These are phyloP conservation scores for Fusarium sambucinum DNA, from an alignment of 2,329 filamentous ascomycete genomes.

Conservation along the genomic window DNA sequence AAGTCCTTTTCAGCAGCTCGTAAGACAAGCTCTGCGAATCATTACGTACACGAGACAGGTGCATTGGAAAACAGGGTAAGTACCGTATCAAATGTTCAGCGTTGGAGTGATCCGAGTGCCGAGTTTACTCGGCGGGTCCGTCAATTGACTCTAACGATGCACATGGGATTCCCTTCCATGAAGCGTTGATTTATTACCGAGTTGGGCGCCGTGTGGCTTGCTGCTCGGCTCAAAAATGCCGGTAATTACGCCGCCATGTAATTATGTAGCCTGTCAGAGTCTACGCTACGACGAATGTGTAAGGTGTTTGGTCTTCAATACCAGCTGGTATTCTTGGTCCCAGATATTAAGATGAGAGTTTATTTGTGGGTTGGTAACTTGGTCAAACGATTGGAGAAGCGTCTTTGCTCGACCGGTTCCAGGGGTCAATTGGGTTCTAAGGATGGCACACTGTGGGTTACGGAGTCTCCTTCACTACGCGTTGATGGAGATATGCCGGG, in stretches of 20 bases:
- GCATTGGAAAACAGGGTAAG: background rate
- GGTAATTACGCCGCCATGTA: constrained; percentile 1
- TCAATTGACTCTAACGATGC: constrained; percentile 12
- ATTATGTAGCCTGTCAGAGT: constrained; percentile 3
- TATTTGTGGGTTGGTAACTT: background rate
- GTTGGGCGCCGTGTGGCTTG: constrained; percentile 24
- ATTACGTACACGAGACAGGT: constrained; percentile 23
- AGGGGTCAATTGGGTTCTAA: background rate
- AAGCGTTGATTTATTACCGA: constrained; percentile 37
- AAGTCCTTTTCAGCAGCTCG: constrained; percentile 23
- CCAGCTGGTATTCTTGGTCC: constrained; percentile 6
- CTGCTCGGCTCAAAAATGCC: constrained; percentile 41
- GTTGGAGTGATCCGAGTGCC: background rate
- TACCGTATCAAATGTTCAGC: background rate
- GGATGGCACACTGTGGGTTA: background rate
- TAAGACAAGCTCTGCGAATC: constrained; percentile 4
- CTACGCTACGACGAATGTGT: constrained; percentile 23
- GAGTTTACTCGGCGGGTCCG: constrained; percentile 23
- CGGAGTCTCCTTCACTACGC: background rate
- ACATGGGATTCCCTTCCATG: constrained; percentile 19
- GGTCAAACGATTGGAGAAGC: constrained; percentile 8
- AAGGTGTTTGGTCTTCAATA: constrained; percentile 12
- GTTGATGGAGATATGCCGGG: background rate
- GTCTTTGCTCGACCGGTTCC: background rate
- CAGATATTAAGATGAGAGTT: background rate